Conservation (phyloP, 257 asterid species). For the Leonotis leonurus region DNA sequence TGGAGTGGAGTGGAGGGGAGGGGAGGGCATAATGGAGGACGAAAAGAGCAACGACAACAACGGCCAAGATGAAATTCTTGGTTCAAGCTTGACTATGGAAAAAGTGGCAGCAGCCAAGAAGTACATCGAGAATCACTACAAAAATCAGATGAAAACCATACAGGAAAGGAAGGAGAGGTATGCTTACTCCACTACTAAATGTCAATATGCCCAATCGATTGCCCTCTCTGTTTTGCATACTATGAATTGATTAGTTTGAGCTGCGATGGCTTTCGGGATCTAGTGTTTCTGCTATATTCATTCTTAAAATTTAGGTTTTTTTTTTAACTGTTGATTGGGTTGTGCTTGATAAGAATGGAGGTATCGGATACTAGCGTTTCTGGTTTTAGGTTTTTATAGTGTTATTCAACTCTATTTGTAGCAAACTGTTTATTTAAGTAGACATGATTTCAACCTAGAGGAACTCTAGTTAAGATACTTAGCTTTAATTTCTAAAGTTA, state of each 20-base stretch:
- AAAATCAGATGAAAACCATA: constrained; percentile 89
- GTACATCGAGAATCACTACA: constrained; percentile 96
- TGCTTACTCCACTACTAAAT: neutral
- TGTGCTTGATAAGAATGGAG: neutral
- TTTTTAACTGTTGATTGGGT: neutral
- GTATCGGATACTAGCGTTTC: neutral
- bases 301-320: constrained; percentile 19
- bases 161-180: constrained; percentile 93
- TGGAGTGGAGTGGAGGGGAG: too few relatives aligned
- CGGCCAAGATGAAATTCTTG: constrained; percentile 63
- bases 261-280: constrained; percentile 30
- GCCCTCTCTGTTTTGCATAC: constrained; percentile 1
- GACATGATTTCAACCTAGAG: neutral
- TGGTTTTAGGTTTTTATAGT: neutral
- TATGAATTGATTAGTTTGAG: constrained; percentile 10
- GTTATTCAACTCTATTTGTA: constrained; percentile 9
- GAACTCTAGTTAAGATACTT: neutral
- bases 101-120: constrained; percentile 98
- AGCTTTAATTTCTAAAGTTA: neutral
- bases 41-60: constrained; percentile 4
- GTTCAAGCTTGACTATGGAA: constrained; percentile 92
- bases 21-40: constrained; percentile 40
- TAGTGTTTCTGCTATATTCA: neutral
- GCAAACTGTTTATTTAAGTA: neutral
- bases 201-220: neutral